Evolutionary conservation across 768 basidiomycete genomes (phyloP), one percentile per base, ranked within the genome.

Genomic region (Strobilomyces dryophilus): DNA sequence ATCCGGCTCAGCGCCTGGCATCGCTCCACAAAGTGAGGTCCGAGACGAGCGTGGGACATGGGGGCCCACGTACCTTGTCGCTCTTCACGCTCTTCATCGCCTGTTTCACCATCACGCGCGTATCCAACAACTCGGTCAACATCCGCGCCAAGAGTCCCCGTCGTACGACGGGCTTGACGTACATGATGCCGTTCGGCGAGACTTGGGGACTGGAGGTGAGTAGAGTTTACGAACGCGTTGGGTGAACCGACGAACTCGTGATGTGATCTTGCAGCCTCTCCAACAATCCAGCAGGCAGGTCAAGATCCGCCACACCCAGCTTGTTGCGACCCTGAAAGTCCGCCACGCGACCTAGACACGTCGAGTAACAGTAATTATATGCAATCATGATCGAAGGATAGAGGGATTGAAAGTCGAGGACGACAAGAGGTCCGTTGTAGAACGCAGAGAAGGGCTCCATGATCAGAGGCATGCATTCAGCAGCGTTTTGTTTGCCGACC

Each of bases 321-420:
- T 95, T 95, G 66, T 88, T 85, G 26, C 79, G 79, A 9, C 88
- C 94, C 66, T 92, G 85, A 71, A 95, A 95, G n/a, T 84, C 77
- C n/a, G 77, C 76, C 36, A 92, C 76, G 12, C 95, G 83, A 10
- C 97, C 97, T 29, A 99, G 77, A 67, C 95, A 98, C 2, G 97
- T 99, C 26, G 95, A 98, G 66, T 93, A 95, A 64, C 91, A 93
- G 68, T 93, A 93, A 68, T 98, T 98, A 73, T 99, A 95, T 7
- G 94, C 95, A 60, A 98, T 95, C 95, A 98, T 98, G 54, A 98
- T 76, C 0, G 94, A 97, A 0, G 97, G 97, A 67, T 99, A 99
- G 24, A 99, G 78, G 2, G 89, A 93, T 62, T 97, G 92, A 67
- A 98, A 99, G 68, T 99, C 97, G 51, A 99, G 76, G 1, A 99